phyloP scores from a whole-genome alignment of 2,329 filamentous ascomycete genomes.

The Hymenoscyphus fructigenus region DNA sequence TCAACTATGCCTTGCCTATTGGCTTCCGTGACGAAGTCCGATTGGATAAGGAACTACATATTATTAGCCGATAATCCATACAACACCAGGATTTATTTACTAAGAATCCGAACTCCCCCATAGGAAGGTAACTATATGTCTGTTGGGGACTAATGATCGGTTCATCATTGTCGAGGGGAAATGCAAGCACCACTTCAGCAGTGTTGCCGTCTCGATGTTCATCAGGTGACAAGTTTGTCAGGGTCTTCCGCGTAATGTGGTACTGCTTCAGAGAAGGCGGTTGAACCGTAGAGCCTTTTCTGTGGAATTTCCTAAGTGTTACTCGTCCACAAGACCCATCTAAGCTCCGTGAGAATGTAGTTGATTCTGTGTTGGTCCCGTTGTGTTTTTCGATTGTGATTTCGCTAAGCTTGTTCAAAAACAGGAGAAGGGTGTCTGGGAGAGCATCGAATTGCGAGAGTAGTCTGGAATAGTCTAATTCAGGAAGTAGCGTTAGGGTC shows the following conservation, averaged over 20 bases:
- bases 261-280: constrained; percentile 7
- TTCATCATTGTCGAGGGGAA: constrained; percentile 40
- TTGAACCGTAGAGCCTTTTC: constrained; percentile 6
- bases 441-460: constrained; percentile 15
- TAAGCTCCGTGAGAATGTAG: constrained; percentile 11
- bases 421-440: constrained; percentile 13
- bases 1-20: constrained; percentile 43
- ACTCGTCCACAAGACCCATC: constrained; percentile 10
- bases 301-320: constrained; percentile 10
- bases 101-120: constrained; percentile 14
- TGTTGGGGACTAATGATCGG: constrained; percentile 14
- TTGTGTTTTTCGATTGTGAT: constrained; percentile 11
- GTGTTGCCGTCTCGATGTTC: constrained; percentile 10
- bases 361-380: constrained; percentile 9
- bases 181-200: constrained; percentile 45
- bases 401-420: constrained; percentile 14
- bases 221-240: constrained; percentile 11
- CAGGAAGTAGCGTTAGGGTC: constrained; percentile 9
- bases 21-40: constrained; percentile 49
- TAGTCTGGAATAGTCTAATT: constrained; percentile 13
- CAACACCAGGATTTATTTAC: constrained; percentile 30
- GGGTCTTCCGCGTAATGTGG: constrained; percentile 13
- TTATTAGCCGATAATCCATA: constrained; percentile 10
- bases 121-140: constrained; percentile 16
- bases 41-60: constrained; percentile 48